Conservation (phyloP, 257 asterid species). For the Nicotiana undulata region DNA sequence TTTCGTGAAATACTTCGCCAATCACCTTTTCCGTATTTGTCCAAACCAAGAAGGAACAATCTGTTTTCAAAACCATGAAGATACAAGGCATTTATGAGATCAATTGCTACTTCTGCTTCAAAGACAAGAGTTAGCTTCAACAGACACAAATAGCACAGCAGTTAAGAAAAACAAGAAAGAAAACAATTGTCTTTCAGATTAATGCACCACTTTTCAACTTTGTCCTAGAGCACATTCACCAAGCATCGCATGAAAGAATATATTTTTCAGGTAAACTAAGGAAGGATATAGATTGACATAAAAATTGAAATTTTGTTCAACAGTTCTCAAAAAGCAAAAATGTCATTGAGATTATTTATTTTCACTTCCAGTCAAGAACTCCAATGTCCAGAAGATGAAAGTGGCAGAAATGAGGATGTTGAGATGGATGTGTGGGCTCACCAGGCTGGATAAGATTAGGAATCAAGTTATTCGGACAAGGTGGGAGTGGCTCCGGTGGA, state of each 20-base stretch:
- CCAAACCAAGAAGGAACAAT: constrained; percentile 83
- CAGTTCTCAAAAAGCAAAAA: neutral
- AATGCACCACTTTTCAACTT: neutral
- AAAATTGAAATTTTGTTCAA: neutral
- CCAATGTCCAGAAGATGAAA: too few species aligned
- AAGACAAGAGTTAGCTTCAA: neutral
- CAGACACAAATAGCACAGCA: neutral
- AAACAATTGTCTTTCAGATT: neutral
- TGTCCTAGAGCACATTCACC: neutral
- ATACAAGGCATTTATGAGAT: neutral
- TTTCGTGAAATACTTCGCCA: constrained; percentile 94
- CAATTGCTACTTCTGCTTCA: neutral
- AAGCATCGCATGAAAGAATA: neutral
- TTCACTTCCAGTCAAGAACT: neutral
- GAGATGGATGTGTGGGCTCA: too few species aligned
- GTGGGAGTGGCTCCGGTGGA: too few species aligned
- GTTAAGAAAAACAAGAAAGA: neutral
- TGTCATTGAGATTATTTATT: neutral
- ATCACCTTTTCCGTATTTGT: constrained; percentile 86
- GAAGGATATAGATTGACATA: neutral
- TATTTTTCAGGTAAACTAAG: neutral
- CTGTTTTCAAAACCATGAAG: constrained; percentile 26
- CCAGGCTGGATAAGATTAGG: too few species aligned
- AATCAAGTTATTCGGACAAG: too few species aligned
- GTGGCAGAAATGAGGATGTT: too few species aligned